Evolutionary conservation across 495 filamentous ascomycete species (phyloP), one percentile per base, ranked within the genome.

Genomic region (Hypoxylon intermedium): DNA sequence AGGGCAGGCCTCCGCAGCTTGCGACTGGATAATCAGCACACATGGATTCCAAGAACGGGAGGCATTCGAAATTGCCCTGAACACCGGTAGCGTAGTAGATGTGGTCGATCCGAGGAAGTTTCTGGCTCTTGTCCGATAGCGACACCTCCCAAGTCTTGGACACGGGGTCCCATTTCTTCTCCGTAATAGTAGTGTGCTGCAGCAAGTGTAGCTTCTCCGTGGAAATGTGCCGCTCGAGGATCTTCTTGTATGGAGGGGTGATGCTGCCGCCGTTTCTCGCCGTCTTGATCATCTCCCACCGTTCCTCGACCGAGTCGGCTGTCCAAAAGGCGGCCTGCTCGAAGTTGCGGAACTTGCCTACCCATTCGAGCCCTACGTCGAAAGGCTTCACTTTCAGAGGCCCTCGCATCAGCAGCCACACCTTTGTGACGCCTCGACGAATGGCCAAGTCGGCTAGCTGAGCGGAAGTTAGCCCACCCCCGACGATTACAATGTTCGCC

Each of bases 281-380:
- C 2, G 70, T 67, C 71, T 57, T 64, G 41, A 86, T 73, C 74
- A 83, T 84, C 38, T 82, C 76, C 7, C 83, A 73, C 18, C 84
- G 79, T 65, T 87, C 84, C 58, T 85, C 79, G 40, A 84, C 77
- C 5, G 77, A 80, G 38, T 85, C 82, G 13, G 82, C 80, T 6
- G 79, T 81, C 83, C 84, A 87, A 63, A 87, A 89, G 2, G 76
- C 75, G 20, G 86, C 79, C 55, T 86, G 83, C 54, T 85, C 79
- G 66, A 75, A 78, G 68, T 87, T 87, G n/a, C 82, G 81, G 63
- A 83, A 87, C 58, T 89, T 89, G 20, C 83, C 83, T 69, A 89
- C 82, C 86, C 86, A 89, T 24, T 74, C 75, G 11, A 89, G 74
- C 52, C 79, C 79, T 57, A 87, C 73, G 60, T 89, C 85, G 58